Base-by-base conservation (phyloP, 1,139 yeast genomes). In the Taiozyma sp. region DNA sequence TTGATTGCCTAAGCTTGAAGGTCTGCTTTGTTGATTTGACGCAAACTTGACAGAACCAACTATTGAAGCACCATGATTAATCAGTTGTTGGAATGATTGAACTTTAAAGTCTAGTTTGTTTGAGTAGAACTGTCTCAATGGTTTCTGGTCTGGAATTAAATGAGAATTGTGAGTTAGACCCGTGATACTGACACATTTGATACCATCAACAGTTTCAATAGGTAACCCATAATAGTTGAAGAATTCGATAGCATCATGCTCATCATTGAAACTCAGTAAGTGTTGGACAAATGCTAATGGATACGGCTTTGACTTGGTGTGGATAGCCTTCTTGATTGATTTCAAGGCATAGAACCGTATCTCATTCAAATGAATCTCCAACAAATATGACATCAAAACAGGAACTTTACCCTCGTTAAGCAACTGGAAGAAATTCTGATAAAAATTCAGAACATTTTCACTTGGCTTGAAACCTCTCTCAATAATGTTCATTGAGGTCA, bases 341-440 rank as follows among this genome's bases (percentile, higher is more conserved):
- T 80, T 83, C 52, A 92, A 66, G 0, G 96, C 92, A 61, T 84
- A 82, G 61, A 87, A 82, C 45, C 99, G 71, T 8, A 92, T 75
- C 54, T 87, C 93, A 61, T 87, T 87, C 63, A 90, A 82, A 58
- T 87, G 92, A 6, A 86, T 82, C 64, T 93, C 97, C 32, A 90
- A 68, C 43, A 93, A 70, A 56, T 96, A 91, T 0, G 90, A 76
- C 67, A 89, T 69, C 40, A 92, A 70, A 52, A 84, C 79, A 1
- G 97, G 95, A 0, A 90, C 81, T 2, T 71, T 68, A 9, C 73
- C 68, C 41, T 76, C 74, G 22, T 79, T 76, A 10, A 82, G 61
- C 10, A 79, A 64, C 49, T 78, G 70, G 68, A 95, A 93, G 63
- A 91, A 87, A 50, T 79, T 78, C 3, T 76, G 74, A 64, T 81